These are phyloP conservation scores for Aspergillus uvarum DNA, from an alignment of 2,329 filamentous ascomycete genomes.

Conservation along the genomic window DNA sequence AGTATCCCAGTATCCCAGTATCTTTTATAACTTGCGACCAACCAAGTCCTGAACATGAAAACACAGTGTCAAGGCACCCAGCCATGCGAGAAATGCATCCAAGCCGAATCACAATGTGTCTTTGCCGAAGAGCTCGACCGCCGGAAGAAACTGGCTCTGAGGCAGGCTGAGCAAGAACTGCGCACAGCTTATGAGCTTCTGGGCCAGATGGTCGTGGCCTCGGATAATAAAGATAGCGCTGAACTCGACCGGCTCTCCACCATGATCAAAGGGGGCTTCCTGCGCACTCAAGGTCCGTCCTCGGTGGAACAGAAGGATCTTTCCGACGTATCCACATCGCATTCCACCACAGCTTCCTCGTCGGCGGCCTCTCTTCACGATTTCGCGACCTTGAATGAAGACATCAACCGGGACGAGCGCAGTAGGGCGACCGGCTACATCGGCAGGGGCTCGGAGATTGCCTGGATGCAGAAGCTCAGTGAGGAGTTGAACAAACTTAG, in stretches of 20 bases:
- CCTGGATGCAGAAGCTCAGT: slow-evolving; percentile 7
- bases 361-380: slow-evolving; percentile 1
- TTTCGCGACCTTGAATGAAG: slow-evolving; percentile 4
- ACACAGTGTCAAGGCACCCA: slow-evolving; percentile 1
- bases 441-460: slow-evolving; percentile 6
- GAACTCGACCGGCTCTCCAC: background rate
- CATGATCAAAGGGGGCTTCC: background rate
- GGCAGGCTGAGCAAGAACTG: slow-evolving; percentile 2
- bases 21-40: background rate
- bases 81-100: slow-evolving; percentile 2
- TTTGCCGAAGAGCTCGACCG: slow-evolving; percentile 1
- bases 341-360: background rate
- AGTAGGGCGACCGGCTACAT: slow-evolving; percentile 8
- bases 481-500: background rate
- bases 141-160: slow-evolving; percentile 3
- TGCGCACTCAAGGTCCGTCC: background rate
- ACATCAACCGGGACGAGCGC: slow-evolving; percentile 1
- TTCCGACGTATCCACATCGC: background rate
- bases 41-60: background rate
- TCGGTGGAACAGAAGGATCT: background rate
- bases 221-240: background rate
- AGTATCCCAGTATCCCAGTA: background rate
- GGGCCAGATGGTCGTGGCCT: slow-evolving; percentile 1
- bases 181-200: background rate
- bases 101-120: background rate